Evolutionary conservation across 306 rosid species (phyloP).

Genomic region (Hippophae gyantsensis): DNA sequence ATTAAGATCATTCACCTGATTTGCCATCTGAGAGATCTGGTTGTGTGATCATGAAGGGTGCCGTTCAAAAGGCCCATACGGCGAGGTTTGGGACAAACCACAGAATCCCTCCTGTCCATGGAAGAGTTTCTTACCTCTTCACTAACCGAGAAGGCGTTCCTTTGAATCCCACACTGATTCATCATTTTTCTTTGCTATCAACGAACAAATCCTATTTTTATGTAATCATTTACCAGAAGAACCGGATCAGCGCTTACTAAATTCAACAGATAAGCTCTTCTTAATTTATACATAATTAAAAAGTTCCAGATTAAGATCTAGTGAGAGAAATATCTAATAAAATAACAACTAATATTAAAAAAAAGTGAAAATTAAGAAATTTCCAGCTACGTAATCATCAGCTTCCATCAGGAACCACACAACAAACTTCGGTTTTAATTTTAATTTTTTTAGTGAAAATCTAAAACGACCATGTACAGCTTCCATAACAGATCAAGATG

Average conservation of each 20-base stretch:
- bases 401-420: no score
- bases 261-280: no score
- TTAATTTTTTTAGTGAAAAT: no score
- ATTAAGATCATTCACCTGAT: slow-evolving; percentile 27
- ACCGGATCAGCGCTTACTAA: no score
- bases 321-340: slow-evolving; percentile 20
- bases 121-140: slow-evolving; percentile 47
- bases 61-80: slow-evolving; percentile 48
- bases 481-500: no score
- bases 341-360: background rate
- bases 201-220: slow-evolving; percentile 11
- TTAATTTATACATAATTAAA: no score
- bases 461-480: no score
- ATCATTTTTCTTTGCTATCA: slow-evolving; percentile 23
- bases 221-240: slow-evolving; percentile 2
- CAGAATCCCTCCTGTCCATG: slow-evolving; percentile 26
- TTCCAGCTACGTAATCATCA: background rate
- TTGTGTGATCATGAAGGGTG: slow-evolving; percentile 38
- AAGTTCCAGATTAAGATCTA: slow-evolving; percentile 24
- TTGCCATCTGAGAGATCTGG: slow-evolving; percentile 51
- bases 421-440: no score
- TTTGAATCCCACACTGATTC: slow-evolving; percentile 62
- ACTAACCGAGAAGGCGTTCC: slow-evolving; percentile 51
- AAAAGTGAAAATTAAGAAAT: slow-evolving; percentile 7
- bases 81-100: slow-evolving; percentile 92